These are phyloP conservation scores for Grosmannia huntii DNA, from an alignment of 2,329 filamentous ascomycete species.

Conservation along the genomic window DNA sequence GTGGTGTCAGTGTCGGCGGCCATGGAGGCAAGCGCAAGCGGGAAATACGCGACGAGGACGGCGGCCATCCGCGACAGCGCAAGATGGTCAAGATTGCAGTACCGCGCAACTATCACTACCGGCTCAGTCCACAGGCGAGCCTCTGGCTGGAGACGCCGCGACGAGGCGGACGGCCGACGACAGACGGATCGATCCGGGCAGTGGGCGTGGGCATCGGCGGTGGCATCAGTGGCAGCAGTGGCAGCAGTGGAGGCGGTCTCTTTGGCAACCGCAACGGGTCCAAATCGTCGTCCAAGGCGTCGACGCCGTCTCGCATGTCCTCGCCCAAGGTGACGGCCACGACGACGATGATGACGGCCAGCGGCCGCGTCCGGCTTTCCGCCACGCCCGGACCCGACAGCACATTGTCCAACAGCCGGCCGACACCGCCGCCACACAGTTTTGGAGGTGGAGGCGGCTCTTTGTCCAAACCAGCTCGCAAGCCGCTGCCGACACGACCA, in stretches of 20 bases:
- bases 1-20: not conserved
- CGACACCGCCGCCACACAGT: not conserved
- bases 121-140: constrained; percentile 8
- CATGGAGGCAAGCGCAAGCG: constrained; percentile 17
- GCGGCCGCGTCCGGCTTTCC: not conserved
- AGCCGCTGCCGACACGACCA: constrained; percentile 9
- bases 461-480: constrained; percentile 4
- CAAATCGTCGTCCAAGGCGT: not conserved
- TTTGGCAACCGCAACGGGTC: not conserved
- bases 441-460: no score
- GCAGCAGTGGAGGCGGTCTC: not conserved
- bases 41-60: constrained; percentile 12
- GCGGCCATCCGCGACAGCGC: constrained; percentile 8
- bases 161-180: not conserved
- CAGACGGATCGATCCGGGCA: not conserved
- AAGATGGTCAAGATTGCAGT: constrained; percentile 15
- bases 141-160: constrained; percentile 8
- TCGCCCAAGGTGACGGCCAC: not conserved
- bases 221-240: not conserved
- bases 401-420: not conserved
- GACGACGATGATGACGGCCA: no score
- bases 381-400: not conserved
- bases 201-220: not conserved
- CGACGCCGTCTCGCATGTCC: not conserved
- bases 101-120: constrained; percentile 6